Conservation (phyloP, 164 flowering plant species). For the Akebia trifoliata region DNA sequence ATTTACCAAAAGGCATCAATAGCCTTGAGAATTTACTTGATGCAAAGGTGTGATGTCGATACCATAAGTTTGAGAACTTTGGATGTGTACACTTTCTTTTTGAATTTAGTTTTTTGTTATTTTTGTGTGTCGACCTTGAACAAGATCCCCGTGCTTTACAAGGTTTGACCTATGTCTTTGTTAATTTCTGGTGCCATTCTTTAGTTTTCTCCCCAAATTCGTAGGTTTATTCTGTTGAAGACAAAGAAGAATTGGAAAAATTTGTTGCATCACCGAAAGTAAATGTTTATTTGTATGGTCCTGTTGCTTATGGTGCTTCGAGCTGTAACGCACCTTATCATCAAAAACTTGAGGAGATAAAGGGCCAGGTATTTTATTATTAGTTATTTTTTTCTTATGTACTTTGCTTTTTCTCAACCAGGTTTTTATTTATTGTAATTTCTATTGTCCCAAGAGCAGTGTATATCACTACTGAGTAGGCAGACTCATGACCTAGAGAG, state of each 20-base stretch:
- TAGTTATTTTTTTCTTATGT: not conserved
- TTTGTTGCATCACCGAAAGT: constrained; percentile 65
- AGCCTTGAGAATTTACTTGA: constrained; percentile 76
- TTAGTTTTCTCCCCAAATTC: constrained; percentile 4
- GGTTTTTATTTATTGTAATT: constrained; percentile 12
- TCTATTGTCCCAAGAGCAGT: constrained; percentile 38
- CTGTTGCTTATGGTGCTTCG: constrained; percentile 22
- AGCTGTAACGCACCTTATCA: constrained; percentile 12
- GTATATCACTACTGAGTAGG: constrained; percentile 31
- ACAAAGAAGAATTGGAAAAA: constrained; percentile 55
- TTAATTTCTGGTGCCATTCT: not conserved
- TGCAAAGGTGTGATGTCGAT: constrained; percentile 67
- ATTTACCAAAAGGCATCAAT: constrained; percentile 59
- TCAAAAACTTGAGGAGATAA: constrained; percentile 56
- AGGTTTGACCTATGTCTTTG: not conserved
- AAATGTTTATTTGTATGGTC: constrained; percentile 51
- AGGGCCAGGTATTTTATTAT: constrained; percentile 47
- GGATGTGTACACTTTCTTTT: not conserved
- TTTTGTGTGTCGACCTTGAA: too few relatives aligned
- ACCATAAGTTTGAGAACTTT: not conserved
- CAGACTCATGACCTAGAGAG: constrained; percentile 28
- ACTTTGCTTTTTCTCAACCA: not conserved
- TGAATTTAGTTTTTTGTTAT: not conserved
- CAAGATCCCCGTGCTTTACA: too few relatives aligned
- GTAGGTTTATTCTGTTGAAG: constrained; percentile 75